Evolutionary conservation across 2,329 filamentous ascomycete species (phyloP).

Genomic region (Pestalotiopsis fici): DNA sequence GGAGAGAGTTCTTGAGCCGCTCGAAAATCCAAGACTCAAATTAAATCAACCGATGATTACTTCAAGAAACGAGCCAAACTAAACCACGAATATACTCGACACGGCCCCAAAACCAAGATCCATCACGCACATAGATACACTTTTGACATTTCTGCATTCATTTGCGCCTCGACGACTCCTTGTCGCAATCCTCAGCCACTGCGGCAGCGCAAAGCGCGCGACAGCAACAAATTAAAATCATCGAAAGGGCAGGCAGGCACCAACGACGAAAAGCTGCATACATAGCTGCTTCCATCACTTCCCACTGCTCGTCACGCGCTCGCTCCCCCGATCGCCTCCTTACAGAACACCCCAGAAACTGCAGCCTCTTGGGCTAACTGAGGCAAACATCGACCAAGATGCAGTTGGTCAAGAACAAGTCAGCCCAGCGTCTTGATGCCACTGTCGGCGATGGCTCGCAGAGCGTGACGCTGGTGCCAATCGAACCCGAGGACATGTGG

Average conservation of each 20-base stretch:
- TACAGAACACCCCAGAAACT: neutral
- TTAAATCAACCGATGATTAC: no score
- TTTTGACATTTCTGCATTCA: neutral
- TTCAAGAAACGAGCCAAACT: no score
- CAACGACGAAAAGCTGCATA: neutral
- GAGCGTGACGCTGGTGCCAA: slow-evolving; percentile 39
- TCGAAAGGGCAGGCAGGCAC: neutral
- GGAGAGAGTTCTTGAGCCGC: no score
- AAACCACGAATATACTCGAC: no score
- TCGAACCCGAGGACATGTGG: slow-evolving; percentile 53
- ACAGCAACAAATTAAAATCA: neutral
- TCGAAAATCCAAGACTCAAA: no score
- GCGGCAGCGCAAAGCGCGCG: neutral
- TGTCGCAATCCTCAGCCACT: neutral
- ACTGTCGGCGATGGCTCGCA: slow-evolving; percentile 32
- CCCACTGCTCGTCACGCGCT: neutral
- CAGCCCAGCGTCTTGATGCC: slow-evolving; percentile 32
- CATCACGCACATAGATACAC: no score
- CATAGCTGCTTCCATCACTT: no score
- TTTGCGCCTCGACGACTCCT: neutral
- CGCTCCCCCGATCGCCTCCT: no score
- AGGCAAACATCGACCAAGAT: slow-evolving; percentile 20
- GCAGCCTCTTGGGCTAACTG: neutral
- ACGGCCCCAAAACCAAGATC: no score
- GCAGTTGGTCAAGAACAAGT: slow-evolving; percentile 39